These are phyloP conservation scores for Candida anutae DNA, from an alignment of 1,139 yeast species.

Conservation along the genomic window DNA sequence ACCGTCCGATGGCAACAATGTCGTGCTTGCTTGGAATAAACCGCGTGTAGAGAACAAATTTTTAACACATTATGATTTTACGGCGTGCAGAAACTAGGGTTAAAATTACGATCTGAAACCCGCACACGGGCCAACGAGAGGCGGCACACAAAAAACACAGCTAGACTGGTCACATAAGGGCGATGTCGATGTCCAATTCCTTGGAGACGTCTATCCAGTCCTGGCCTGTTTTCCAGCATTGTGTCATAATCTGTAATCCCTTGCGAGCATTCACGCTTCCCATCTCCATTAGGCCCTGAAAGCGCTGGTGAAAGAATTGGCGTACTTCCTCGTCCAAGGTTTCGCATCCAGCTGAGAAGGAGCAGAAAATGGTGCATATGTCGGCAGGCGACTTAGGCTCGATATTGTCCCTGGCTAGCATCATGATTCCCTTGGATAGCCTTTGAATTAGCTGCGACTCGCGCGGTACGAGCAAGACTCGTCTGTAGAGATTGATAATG, in stretches of 20 bases:
- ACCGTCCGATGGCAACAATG: too few species aligned
- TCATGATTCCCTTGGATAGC: conserved; percentile 35
- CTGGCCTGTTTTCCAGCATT: conserved; percentile 51
- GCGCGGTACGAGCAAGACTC: conserved; percentile 44
- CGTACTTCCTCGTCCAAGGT: conserved; percentile 28
- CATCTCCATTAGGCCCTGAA: conserved; percentile 26
- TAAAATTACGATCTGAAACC: too few species aligned
- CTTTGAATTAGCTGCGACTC: conserved; percentile 39
- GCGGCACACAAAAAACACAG: too few species aligned
- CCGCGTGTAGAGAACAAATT: too few species aligned
- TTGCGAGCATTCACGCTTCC: conserved; percentile 46
- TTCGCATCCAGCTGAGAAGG: conserved; percentile 58
- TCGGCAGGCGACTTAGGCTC: conserved; percentile 45
- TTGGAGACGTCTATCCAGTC: conserved; percentile 51
- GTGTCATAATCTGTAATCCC: conserved; percentile 41
- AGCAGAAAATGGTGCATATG: conserved; percentile 46
- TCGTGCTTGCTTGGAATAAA: too few species aligned
- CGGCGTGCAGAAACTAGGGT: too few species aligned
- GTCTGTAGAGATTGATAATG: conserved; percentile 46
- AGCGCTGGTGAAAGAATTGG: conserved; percentile 28
- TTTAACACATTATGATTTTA: too few species aligned
- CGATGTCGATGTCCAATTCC: conserved; percentile 37
- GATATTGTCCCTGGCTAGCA: conserved; percentile 26
- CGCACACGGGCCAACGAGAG: too few species aligned
- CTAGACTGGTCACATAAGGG: conserved; percentile 39